Conservation (phyloP, 2,329 filamentous ascomycete genomes). For the Bipolaris sorokiniana region DNA sequence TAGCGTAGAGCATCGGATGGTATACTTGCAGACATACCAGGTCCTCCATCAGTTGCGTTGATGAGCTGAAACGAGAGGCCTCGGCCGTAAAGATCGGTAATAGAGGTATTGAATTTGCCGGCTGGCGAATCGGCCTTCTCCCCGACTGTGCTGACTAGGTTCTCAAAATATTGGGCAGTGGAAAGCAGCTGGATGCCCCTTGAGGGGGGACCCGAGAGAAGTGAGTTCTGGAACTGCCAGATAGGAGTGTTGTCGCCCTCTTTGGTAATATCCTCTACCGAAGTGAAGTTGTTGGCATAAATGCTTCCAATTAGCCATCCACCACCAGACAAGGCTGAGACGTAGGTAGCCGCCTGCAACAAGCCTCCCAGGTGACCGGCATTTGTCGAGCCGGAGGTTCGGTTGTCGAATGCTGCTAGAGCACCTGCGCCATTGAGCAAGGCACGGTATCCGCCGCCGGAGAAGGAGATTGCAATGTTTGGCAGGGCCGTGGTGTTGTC, state of each 20-base stretch:
- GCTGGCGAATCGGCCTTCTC: slow-evolving; percentile 66
- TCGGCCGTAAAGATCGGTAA: slow-evolving; percentile 89
- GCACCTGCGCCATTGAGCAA: slow-evolving; percentile 83
- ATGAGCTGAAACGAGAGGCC: slow-evolving; percentile 86
- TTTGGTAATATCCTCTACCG: slow-evolving; percentile 63
- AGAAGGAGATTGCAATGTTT: slow-evolving; percentile 77
- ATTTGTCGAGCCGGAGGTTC: slow-evolving; percentile 67
- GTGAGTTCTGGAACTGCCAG: slow-evolving; percentile 69
- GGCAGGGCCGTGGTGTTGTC: slow-evolving; percentile 65
- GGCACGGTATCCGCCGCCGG: slow-evolving; percentile 87
- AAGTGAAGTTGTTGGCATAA: slow-evolving; percentile 78
- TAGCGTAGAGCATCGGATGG: slow-evolving; percentile 68
- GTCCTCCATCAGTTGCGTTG: slow-evolving; percentile 75
- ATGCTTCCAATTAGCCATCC: slow-evolving; percentile 85
- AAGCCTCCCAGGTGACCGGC: slow-evolving; percentile 77
- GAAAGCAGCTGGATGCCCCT: slow-evolving; percentile 60
- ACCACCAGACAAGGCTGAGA: slow-evolving; percentile 81
- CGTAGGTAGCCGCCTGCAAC: slow-evolving; percentile 79
- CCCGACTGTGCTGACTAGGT: slow-evolving; percentile 64
- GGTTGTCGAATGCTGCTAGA: slow-evolving; percentile 77
- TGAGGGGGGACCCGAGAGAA: slow-evolving; percentile 63
- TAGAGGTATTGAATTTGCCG: slow-evolving; percentile 66
- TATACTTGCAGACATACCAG: slow-evolving; percentile 62
- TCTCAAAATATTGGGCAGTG: slow-evolving; percentile 67
- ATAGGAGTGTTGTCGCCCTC: slow-evolving; percentile 55